These are phyloP conservation scores for Helicocarpus griseus DNA, from an alignment of 2,329 filamentous ascomycete species.

Conservation along the genomic window DNA sequence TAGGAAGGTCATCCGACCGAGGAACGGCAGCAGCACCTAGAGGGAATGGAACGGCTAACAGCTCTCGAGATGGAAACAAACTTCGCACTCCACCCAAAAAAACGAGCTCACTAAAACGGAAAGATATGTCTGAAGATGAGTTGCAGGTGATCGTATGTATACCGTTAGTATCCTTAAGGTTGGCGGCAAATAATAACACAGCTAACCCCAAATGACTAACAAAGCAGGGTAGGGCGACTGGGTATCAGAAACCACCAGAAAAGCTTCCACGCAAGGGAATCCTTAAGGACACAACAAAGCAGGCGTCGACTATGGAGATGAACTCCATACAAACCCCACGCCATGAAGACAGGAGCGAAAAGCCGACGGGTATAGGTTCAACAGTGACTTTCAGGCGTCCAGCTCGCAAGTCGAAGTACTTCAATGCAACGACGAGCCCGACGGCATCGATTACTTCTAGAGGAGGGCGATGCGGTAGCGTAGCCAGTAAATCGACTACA, in stretches of 20 bases:
- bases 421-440: slow-evolving; percentile 21
- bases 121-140: background rate
- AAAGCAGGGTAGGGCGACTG: background rate
- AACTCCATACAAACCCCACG: slow-evolving; percentile 7
- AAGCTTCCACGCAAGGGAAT: slow-evolving; percentile 8
- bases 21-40: background rate
- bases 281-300: slow-evolving; percentile 8
- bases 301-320: background rate
- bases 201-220: background rate
- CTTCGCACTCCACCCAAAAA: background rate
- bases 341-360: slow-evolving; percentile 10
- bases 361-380: slow-evolving; percentile 1
- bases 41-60: background rate
- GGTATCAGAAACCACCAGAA: background rate
- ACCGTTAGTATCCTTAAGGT: background rate
- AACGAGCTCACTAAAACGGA: background rate
- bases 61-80: too few relatives aligned
- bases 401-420: slow-evolving; percentile 15
- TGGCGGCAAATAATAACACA: background rate
- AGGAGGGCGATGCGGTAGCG: slow-evolving; percentile 13
- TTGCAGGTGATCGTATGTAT: background rate
- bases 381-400: slow-evolving; percentile 9
- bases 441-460: slow-evolving; percentile 19
- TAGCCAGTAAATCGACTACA: background rate
- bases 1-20: background rate